A percentile compares a stretch with the other conserved stretches of the same genome.
These are phyloP conservation scores for Chalciporus sp. DNA, from an alignment of 1,284 basidiomycete species.

Conservation along the genomic window DNA sequence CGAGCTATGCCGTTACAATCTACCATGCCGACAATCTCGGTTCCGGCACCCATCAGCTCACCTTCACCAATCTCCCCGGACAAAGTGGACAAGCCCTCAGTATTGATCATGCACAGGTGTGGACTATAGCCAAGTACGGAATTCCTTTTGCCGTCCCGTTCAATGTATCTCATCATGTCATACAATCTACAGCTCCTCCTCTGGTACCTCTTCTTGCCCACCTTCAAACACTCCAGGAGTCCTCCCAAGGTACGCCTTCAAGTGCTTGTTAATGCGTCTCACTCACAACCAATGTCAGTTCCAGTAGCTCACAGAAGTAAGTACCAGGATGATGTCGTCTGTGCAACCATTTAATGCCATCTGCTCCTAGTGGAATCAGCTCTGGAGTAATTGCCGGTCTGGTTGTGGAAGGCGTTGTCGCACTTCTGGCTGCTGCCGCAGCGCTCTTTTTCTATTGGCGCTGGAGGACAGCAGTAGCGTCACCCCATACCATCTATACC, in stretches of 20 bases:
- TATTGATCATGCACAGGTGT: conserved; percentile 28
- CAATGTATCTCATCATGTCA: conserved; percentile 1
- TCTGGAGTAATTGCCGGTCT: conserved; percentile 30
- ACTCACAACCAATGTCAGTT: not conserved
- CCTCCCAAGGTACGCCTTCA: conserved; percentile 15
- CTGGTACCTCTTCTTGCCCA: not conserved
- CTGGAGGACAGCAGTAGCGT: conserved; percentile 18
- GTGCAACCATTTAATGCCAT: not conserved
- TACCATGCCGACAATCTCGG: conserved; percentile 35
- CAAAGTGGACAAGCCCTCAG: conserved; percentile 20
- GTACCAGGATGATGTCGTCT: not conserved
- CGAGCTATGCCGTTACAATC: conserved; percentile 24
- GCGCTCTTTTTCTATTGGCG: conserved; percentile 28
- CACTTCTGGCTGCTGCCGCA: conserved; percentile 17
- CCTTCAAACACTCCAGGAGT: not conserved
- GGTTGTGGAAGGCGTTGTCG: conserved; percentile 14
- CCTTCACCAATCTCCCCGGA: conserved; percentile 26
- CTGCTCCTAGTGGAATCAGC: conserved; percentile 15
- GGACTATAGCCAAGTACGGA: conserved; percentile 18
- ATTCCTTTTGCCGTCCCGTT: not conserved
- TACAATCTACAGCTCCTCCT: not conserved
- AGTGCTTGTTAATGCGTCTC: not conserved
- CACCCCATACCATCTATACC: conserved; percentile 1
- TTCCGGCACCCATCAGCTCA: conserved; percentile 24
- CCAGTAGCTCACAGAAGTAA: conserved; percentile 14